phyloP scores from a whole-genome alignment of 192 early-diverging fungal genomes.

The Gonapodya prolifera region DNA sequence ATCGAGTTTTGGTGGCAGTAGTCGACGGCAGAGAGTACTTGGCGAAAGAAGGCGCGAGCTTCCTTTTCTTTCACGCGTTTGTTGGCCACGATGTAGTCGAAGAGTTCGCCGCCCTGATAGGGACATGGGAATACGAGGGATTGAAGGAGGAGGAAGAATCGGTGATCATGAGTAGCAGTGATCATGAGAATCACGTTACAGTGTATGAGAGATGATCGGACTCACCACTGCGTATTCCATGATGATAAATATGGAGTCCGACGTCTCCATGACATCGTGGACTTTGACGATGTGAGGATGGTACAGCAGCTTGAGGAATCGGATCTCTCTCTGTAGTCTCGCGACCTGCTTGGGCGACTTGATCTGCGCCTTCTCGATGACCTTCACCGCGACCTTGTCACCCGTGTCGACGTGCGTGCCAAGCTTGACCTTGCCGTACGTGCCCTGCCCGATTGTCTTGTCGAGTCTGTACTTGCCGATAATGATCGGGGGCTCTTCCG shows the following conservation, averaged over 20 bases:
- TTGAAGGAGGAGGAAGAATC: no score
- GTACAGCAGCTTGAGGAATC: slow-evolving; percentile 69
- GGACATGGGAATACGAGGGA: no score
- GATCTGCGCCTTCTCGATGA: slow-evolving; percentile 48
- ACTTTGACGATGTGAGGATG: slow-evolving; percentile 85
- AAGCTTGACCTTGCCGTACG: slow-evolving; percentile 47
- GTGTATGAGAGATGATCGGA: no score
- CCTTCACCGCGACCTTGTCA: slow-evolving; percentile 47
- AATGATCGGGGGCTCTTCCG: no score
- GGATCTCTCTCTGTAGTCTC: slow-evolving; percentile 67
- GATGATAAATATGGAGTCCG: slow-evolving; percentile 66
- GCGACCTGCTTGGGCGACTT: slow-evolving; percentile 54
- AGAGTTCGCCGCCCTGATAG: slow-evolving; percentile 75
- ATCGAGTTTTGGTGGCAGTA: slow-evolving; percentile 37
- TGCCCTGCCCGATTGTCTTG: slow-evolving; percentile 40
- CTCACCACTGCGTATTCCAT: slow-evolving; percentile 84
- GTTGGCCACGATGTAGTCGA: slow-evolving; percentile 70
- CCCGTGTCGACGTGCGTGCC: slow-evolving; percentile 28
- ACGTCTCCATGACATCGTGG: slow-evolving; percentile 67
- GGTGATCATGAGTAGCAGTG: no score
- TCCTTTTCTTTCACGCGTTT: slow-evolving; percentile 72
- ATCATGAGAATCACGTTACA: no score
- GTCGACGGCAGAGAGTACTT: slow-evolving; percentile 66
- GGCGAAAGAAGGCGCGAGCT: slow-evolving; percentile 72
- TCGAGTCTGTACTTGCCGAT: slow-evolving; percentile 27